Evolutionary conservation across 2,329 filamentous ascomycete species (phyloP).

Genomic region (Xylariaceae sp.): DNA sequence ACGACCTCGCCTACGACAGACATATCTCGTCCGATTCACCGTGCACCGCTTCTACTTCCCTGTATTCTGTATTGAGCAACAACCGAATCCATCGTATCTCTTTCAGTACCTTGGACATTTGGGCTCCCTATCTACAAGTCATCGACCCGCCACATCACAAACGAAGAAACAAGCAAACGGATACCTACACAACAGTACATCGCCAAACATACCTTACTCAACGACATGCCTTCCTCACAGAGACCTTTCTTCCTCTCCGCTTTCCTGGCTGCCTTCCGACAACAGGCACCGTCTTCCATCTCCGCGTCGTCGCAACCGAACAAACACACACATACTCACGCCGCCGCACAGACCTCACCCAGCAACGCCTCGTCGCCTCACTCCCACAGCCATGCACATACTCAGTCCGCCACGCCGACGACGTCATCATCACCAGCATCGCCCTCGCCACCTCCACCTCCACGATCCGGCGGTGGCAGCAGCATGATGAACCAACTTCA

Average conservation of each 20-base stretch:
- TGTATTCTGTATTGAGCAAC: no score
- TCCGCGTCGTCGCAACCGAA: slow-evolving; percentile 29
- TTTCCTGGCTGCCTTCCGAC: slow-evolving; percentile 32
- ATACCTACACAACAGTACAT: slow-evolving; percentile 3
- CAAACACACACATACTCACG: slow-evolving; percentile 25
- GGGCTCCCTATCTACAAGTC: not conserved
- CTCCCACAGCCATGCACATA: slow-evolving; percentile 8
- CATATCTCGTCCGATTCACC: not conserved
- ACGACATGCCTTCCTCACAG: slow-evolving; percentile 30
- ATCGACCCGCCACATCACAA: not conserved
- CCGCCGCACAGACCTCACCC: slow-evolving; percentile 11
- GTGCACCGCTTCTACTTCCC: not conserved
- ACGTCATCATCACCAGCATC: slow-evolving; percentile 9
- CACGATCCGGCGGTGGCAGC: slow-evolving; percentile 14
- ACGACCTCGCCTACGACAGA: not conserved
- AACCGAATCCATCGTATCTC: no score
- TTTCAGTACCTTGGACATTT: no score
- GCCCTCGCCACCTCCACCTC: slow-evolving; percentile 14
- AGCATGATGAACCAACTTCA: slow-evolving; percentile 31
- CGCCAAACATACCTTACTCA: not conserved
- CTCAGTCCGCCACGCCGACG: slow-evolving; percentile 7
- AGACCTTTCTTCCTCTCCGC: slow-evolving; percentile 34
- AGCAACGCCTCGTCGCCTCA: slow-evolving; percentile 19
- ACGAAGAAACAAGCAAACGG: not conserved
- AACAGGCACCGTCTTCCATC: slow-evolving; percentile 25